Evolutionary conservation across 306 rosid genomes (phyloP), one percentile per base, ranked within the genome.

Genomic region (Cucurbita pepo): DNA sequence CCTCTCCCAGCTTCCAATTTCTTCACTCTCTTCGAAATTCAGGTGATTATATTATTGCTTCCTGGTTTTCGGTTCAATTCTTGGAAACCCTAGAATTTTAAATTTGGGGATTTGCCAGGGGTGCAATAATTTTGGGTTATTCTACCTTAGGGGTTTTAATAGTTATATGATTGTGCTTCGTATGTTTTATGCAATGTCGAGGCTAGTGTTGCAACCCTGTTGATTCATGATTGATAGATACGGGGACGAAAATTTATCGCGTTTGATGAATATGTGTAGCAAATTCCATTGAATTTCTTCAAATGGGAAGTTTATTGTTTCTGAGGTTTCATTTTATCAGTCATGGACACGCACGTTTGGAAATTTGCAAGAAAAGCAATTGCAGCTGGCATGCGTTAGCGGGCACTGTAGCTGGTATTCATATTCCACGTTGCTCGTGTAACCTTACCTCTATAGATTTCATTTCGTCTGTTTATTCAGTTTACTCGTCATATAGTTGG

Each of bases 31-130:
- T 59, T 62, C 52, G 56, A 77, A 74, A 77, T 77, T 81, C 88
- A 95, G 97, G 97, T 91, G 80, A 86, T 70, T 81, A 50, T 65
- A 67, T 52, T 19, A 65, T 73, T 73, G 37, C 79, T 80, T 4
- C 55, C 75, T 81, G 43, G 78, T 78, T 75, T 81, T 79, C 53
- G 84, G 77, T 74, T 82, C 58, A 57, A 77, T 16, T 71, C 55
- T 25, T 22, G 70, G 50, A 83, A 95, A 95, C 99, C 99, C 99
- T 95, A 91, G 95, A 91, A 78, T 83, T 80, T 76, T 78, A 30
- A 63, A 71, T 81, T 81, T 81, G 77, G 82, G 84, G 84, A 75
- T 87, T 34, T 38, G 12, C 40, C 25, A 61, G 71, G 56, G 83
- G 60, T 77, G 65, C 78, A 48, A 65, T 60, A 81, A 71, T 59